Conservation (phyloP, 192 early-diverging fungal species). For the Radiomyces spectabilis region DNA sequence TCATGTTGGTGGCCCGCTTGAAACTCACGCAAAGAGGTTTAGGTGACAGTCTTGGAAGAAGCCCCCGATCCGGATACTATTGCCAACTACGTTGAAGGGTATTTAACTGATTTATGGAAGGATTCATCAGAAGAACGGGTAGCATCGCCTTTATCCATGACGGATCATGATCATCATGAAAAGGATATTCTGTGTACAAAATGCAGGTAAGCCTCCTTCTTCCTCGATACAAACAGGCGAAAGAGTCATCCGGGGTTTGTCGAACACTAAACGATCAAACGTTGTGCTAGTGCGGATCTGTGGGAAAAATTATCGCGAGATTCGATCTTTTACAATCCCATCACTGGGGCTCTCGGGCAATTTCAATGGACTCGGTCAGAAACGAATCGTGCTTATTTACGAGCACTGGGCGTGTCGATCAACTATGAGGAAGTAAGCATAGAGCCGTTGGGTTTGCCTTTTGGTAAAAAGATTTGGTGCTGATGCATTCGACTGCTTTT, state of each 20-base stretch:
- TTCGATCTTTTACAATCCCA: slow-evolving; percentile 30
- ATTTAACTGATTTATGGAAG: slow-evolving; percentile 1
- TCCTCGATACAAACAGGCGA: neutral
- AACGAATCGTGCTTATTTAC: slow-evolving; percentile 21
- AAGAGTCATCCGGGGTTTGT: neutral
- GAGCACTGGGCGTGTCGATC: slow-evolving; percentile 25
- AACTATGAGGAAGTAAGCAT: slow-evolving; percentile 28
- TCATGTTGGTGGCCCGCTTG: neutral
- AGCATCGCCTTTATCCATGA: neutral
- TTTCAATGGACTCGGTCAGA: slow-evolving; percentile 34
- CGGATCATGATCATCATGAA: neutral
- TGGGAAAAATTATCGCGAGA: slow-evolving; percentile 31
- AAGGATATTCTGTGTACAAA: slow-evolving; percentile 10
- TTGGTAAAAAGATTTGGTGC: too few relatives aligned
- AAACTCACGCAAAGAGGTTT: slow-evolving; percentile 1
- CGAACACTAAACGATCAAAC: slow-evolving; percentile 1
- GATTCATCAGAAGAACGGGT: neutral
- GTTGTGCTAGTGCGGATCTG: slow-evolving; percentile 10
- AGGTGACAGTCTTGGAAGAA: neutral
- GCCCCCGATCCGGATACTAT: neutral
- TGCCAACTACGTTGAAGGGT: neutral
- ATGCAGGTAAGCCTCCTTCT: slow-evolving; percentile 20
- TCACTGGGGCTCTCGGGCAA: slow-evolving; percentile 32
- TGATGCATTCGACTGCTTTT: too few relatives aligned
- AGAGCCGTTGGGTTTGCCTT: too few relatives aligned